phyloP scores from a whole-genome alignment of 441 rosid genomes.

The Pelargonium australe region DNA sequence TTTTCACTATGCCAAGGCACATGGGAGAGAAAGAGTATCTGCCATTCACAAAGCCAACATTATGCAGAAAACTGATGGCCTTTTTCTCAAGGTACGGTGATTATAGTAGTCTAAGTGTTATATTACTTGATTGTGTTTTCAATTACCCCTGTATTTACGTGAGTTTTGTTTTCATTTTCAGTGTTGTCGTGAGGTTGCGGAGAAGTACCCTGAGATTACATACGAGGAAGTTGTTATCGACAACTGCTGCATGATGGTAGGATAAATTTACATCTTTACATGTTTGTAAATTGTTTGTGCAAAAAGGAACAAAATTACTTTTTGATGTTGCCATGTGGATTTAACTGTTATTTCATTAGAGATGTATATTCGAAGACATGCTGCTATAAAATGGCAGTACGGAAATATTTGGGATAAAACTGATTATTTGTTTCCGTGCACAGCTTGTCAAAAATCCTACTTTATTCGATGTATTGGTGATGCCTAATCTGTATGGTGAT shows the following conservation, averaged over 20 bases:
- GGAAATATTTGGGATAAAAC: not conserved
- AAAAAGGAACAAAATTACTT: too few species aligned
- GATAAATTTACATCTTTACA: constrained; percentile 14
- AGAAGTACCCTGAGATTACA: constrained; percentile 85
- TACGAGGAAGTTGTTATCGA: constrained; percentile 97
- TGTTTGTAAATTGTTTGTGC: not conserved
- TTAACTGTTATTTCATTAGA: not conserved
- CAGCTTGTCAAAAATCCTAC: constrained; percentile 99
- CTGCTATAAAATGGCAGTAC: not conserved
- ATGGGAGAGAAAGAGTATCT: constrained; percentile 90
- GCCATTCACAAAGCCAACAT: constrained; percentile 98
- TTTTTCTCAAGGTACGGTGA: constrained; percentile 74
- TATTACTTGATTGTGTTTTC: constrained; percentile 3
- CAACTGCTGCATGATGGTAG: constrained; percentile 99
- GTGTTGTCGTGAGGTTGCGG: constrained; percentile 96
- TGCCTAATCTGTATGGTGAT: constrained; percentile 99
- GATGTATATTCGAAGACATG: not conserved
- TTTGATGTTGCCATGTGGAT: too few species aligned
- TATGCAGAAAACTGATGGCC: constrained; percentile 98
- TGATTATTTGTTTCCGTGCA: constrained; percentile 11
- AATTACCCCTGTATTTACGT: constrained; percentile 4
- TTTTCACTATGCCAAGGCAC: constrained; percentile 84
- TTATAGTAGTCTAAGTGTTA: not conserved
- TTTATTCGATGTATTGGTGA: constrained; percentile 84
- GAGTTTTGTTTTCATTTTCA: constrained; percentile 27